phyloP scores from a whole-genome alignment of 805 yeast genomes.

The Debaryomyces tyrocola region DNA sequence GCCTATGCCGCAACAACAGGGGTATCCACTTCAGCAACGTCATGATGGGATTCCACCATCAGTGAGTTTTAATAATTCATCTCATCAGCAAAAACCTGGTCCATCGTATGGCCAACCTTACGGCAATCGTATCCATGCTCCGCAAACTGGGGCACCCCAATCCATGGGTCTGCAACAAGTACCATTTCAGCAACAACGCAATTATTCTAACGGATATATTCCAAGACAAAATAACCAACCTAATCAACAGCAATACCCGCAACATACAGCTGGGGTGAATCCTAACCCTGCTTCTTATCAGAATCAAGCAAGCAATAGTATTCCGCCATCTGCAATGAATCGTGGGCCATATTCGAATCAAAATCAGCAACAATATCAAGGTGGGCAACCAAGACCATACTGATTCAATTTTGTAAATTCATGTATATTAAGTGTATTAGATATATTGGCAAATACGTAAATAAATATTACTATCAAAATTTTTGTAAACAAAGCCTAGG shows the following conservation, averaged over 20 bases:
- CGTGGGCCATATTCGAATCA: not conserved
- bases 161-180: not conserved
- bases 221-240: not conserved
- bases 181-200: not conserved
- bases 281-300: constrained; percentile 2
- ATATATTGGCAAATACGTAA: not conserved
- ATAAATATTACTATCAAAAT: constrained; percentile 1
- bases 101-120: not conserved
- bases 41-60: constrained; percentile 7
- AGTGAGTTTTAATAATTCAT: constrained; percentile 4
- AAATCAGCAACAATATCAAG: not conserved
- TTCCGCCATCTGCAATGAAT: constrained; percentile 7
- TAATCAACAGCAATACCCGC: not conserved
- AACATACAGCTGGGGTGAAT: not conserved
- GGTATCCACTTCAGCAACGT: constrained; percentile 1
- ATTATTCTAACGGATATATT: not conserved
- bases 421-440: constrained; percentile 1
- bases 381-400: constrained; percentile 5
- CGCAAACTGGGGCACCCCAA: too few relatives aligned
- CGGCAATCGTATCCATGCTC: not conserved
- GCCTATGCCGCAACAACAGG: constrained; percentile 9
- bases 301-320: constrained; percentile 9
- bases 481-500: constrained; percentile 29
- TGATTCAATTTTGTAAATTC: not conserved
- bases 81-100: constrained; percentile 7